Evolutionary conservation across 208 protist genomes (phyloP), one percentile per base, ranked within the genome.

Genomic region (Leishmania tropica): DNA sequence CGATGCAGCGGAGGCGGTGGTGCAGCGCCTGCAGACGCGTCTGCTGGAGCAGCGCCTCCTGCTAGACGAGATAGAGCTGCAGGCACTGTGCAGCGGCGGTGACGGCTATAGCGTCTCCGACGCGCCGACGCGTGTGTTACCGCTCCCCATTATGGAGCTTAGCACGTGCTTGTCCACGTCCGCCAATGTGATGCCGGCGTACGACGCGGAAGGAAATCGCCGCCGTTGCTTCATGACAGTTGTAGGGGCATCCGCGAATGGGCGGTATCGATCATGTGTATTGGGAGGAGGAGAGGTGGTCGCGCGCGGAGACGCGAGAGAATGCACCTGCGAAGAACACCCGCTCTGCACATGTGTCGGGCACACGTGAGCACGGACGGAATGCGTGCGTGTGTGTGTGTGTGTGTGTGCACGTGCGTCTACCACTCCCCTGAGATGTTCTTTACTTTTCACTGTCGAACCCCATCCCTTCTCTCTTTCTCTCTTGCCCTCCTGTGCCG

Each of bases 161-260:
- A 78, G 83, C 80, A 80, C 80, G 21, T 83, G 85, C 75, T 72
- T 87, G 37, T 80, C 83, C 35, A 81, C 83, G 3, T 78, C 86
- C 8, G 75, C 81, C 11, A 70, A 58, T 42, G 79, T 83, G 13
- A 45, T 79, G 51, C 78, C 83, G n/a, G 85, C 81, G 42, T 78
- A 81, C 58, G 75, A 73, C 51, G 71, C 51, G 48, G 75, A n/a
- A 51, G 68, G 81, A 5, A 65, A 62, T 42, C 81, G 76, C 15
- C 64, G 81, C 0, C 65, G 81, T 56, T 51, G n/a, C 40, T 80
- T 67, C 21, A n/a, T 42, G 37, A 64, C 76, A 28, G 56, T 76
- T 2, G 47, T 56, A 11, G 48, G 73, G 4, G 35, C 21, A 42
- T 60, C 45, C 45, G 40, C 71, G 4, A 11, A 37, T 45, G 5